Evolutionary conservation across 805 yeast species (phyloP).

Genomic region (Ogataea paraovalis): DNA sequence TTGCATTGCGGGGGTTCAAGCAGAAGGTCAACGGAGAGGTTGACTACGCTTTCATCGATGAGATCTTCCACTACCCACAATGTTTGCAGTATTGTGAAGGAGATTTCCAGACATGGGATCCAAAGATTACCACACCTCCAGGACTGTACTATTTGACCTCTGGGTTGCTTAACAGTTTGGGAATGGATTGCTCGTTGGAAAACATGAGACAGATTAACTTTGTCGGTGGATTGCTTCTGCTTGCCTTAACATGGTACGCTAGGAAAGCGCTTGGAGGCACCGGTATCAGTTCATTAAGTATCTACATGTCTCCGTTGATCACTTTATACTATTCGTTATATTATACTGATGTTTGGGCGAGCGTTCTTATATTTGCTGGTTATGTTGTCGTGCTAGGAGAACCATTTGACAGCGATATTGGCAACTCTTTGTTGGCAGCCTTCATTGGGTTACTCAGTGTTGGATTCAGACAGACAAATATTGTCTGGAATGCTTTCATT

Average conservation of each 20-base stretch:
- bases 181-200: slow-evolving; percentile 31
- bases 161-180: slow-evolving; percentile 30
- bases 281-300: slow-evolving; percentile 20
- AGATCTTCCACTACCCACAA: slow-evolving; percentile 81
- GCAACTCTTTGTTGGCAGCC: slow-evolving; percentile 40
- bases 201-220: slow-evolving; percentile 57
- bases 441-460: slow-evolving; percentile 59
- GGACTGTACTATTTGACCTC: slow-evolving; percentile 64
- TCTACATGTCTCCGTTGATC: slow-evolving; percentile 64
- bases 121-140: slow-evolving; percentile 95
- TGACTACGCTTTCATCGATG: slow-evolving; percentile 54
- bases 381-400: slow-evolving; percentile 42
- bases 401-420: slow-evolving; percentile 15
- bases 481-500: slow-evolving; percentile 75
- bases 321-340: slow-evolving; percentile 70
- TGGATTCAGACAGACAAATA: slow-evolving; percentile 84
- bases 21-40: slow-evolving; percentile 20
- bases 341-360: slow-evolving; percentile 94
- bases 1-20: slow-evolving; percentile 17
- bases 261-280: slow-evolving; percentile 8
- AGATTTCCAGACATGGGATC: slow-evolving; percentile 69
- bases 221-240: slow-evolving; percentile 55
- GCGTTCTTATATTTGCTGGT: slow-evolving; percentile 58
- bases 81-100: slow-evolving; percentile 62
- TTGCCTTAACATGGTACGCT: slow-evolving; percentile 16